Percentiles rank a stretch among this genome's conserved stretches.
phyloP scores from a whole-genome alignment of 164 flowering plant genomes.

The Kalanchoe fedtschenkoi region DNA sequence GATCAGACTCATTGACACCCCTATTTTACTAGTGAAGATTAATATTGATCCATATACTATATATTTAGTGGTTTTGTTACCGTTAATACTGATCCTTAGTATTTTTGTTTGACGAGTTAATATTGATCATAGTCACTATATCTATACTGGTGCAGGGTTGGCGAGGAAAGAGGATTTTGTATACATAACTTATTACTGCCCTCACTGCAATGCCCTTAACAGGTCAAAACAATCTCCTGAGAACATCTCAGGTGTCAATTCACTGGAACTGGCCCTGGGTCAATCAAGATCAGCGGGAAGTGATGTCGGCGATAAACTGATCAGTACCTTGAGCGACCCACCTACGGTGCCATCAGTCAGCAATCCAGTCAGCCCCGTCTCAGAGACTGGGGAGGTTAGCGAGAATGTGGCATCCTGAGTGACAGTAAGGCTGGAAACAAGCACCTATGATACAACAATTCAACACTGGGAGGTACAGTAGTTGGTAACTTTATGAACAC shows the following conservation, averaged over 20 bases:
- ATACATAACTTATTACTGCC: slow-evolving; percentile 73
- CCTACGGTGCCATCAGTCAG: not conserved
- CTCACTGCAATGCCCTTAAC: slow-evolving; percentile 73
- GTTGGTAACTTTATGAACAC: no score
- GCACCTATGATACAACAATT: no score
- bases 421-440: not conserved
- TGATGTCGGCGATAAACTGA: slow-evolving; percentile 7
- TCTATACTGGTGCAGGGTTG: slow-evolving; percentile 43
- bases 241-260: slow-evolving; percentile 20
- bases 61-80: no score
- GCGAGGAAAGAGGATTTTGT: slow-evolving; percentile 86
- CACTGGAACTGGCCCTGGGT: slow-evolving; percentile 15
- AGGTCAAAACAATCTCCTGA: slow-evolving; percentile 34
- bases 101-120: no score
- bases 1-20: no score
- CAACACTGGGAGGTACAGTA: no score
- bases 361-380: not conserved
- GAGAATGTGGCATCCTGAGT: not conserved
- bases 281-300: slow-evolving; percentile 10
- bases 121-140: not conserved
- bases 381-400: not conserved
- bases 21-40: no score
- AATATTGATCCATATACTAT: no score
- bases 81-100: no score
- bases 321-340: not conserved